phyloP scores from a whole-genome alignment of 2,329 filamentous ascomycete genomes.

The Pestalotiopsis sp. region DNA sequence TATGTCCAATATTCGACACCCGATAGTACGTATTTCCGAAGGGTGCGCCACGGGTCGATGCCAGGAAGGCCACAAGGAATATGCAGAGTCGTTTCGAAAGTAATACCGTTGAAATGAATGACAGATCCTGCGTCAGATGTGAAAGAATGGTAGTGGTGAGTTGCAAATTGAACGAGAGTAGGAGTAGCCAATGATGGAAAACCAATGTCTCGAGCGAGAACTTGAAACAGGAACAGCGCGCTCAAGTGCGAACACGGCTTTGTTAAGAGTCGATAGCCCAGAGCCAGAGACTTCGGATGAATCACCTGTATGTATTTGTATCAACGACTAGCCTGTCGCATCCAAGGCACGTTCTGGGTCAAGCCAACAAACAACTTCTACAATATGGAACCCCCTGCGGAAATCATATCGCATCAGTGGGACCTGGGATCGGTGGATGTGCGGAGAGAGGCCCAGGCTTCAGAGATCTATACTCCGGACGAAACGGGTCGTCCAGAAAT shows the following conservation, averaged over 20 bases:
- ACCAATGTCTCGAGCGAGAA: not conserved
- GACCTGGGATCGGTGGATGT: not conserved
- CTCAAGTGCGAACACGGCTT: not conserved
- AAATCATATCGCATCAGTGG: slow-evolving; percentile 2
- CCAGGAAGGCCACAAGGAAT: not conserved
- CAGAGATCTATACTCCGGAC: slow-evolving; percentile 7
- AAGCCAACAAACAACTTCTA: not conserved
- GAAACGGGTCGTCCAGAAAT: slow-evolving; percentile 9
- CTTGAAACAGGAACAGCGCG: not conserved
- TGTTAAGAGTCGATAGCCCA: not conserved
- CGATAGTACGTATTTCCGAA: not conserved
- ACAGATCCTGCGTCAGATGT: not conserved
- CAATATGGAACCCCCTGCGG: not conserved
- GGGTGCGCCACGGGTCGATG: not conserved
- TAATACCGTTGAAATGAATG: not conserved
- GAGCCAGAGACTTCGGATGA: not conserved
- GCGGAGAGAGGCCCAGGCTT: slow-evolving; percentile 1
- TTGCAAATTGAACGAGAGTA: not conserved
- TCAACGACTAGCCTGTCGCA: slow-evolving; percentile 7
- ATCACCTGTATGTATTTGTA: not conserved
- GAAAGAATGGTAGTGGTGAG: not conserved
- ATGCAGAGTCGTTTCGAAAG: not conserved
- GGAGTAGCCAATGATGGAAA: not conserved
- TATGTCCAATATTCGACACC: not conserved
- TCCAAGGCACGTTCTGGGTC: not conserved